Evolutionary conservation across 2,329 filamentous ascomycete genomes (phyloP).

Genomic region (Biscogniauxia sp.): DNA sequence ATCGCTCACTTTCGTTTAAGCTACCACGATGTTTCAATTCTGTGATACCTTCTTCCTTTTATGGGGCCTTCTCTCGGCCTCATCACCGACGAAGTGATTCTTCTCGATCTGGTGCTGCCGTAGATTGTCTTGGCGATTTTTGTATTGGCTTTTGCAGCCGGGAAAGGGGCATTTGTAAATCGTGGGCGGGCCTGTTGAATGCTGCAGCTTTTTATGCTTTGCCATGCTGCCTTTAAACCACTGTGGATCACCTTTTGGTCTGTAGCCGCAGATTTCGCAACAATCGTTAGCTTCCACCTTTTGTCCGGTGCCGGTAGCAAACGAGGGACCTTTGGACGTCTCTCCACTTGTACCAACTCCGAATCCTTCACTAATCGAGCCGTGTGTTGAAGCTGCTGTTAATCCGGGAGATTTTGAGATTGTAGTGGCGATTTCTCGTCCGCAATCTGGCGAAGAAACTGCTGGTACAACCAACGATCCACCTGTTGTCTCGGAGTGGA

Average conservation of each 20-base stretch:
- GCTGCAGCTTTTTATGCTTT: conserved; percentile 56
- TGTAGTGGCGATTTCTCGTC: conserved; percentile 8
- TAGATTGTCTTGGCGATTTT: conserved; percentile 55
- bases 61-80: conserved; percentile 35
- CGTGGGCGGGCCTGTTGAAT: conserved; percentile 46
- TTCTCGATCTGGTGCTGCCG: conserved; percentile 57
- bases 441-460: conserved; percentile 16
- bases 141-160: conserved; percentile 54
- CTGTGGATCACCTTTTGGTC: conserved; percentile 54
- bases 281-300: conserved; percentile 44
- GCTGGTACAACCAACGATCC: conserved; percentile 18
- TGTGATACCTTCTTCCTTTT: conserved; percentile 46
- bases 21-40: not conserved
- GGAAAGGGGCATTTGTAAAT: conserved; percentile 54
- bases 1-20: not conserved
- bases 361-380: conserved; percentile 16
- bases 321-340: conserved; percentile 11
- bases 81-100: conserved; percentile 50
- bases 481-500: conserved; percentile 15
- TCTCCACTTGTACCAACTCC: conserved; percentile 11
- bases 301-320: conserved; percentile 7
- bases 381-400: not conserved
- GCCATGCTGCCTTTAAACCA: conserved; percentile 60
- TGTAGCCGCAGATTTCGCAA: conserved; percentile 54
- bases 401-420: not conserved